Evolutionary conservation across 1,284 basidiomycete species (phyloP), one percentile per base, ranked within the genome.

Genomic region (Malassezia obtusa): DNA sequence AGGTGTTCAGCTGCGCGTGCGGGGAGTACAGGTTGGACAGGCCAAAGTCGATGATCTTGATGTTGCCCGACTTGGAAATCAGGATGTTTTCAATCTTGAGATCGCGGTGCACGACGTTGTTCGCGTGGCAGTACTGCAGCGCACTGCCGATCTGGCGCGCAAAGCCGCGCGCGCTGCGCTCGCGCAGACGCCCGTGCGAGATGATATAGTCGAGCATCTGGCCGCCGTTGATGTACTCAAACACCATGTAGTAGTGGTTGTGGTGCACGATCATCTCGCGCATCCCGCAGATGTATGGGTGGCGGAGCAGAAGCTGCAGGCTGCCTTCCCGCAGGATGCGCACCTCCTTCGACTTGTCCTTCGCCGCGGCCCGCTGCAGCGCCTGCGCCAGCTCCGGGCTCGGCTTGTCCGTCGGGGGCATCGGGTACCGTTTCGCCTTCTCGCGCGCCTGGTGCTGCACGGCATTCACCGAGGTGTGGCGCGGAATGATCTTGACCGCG

Each of bases 121-220:
- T 98, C 69, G 84, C 83, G 77, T 98, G 94, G 75, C 91, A 95
- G 75, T 98, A 96, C 68, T 94, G 87, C 35, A 98, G 79, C 0
- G 94, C 92, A 64, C 86, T 88, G 31, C 87, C 91, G 63, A 98
- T 96, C 76, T 98, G 92, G 22, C 92, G 79, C 0, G 91, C 90
- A 77, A 98, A 98, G 78, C 94, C 95, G 65, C 92, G 80, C 4
- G 92, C 92, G 30, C 90, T 88, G 50, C 92, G 82, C 75, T 98
- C 94, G 30, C 92, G 80, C 58, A 98, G 80, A 32, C 91, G 80
- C n/a, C 92, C 92, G 71, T 98, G 94, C 64, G 87, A 87, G 77
- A 98, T 98, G 78, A 98, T 98, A 75, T 95, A 98, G 80, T 98
- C 92, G 62, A 98, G 83, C 89, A 98, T 94, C 79, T 98, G 92